Evolutionary conservation across 169 alveolate genomes (phyloP), one percentile per base, ranked within the genome.

Genomic region (Plasmodium gallinaceum): DNA sequence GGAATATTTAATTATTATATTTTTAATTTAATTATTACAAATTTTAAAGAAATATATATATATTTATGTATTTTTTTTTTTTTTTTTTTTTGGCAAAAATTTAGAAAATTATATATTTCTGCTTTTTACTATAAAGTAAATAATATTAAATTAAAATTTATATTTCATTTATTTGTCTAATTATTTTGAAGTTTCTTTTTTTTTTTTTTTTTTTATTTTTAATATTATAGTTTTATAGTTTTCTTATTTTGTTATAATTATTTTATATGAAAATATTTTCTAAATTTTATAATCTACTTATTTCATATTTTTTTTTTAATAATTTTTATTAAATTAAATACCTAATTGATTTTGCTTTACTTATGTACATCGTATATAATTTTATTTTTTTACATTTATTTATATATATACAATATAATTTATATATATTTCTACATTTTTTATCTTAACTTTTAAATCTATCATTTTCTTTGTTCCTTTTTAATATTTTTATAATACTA

Each of bases 81-180:
- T 32, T 32, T 14, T 42, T 1, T 24, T 58, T n/a, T 48, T 22
- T 71, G 26, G 24, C 68, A 48, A 43, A 71, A 42, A 14, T 20
- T 43, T 10, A 42, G 61, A 26, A 71, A 71, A 71, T 24, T 10
- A 48, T 51, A n/a, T n/a, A 7, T 71, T 43, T 71, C 46, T 71
- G 32, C 16, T 71, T 71, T 71, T 12, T 37, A 10, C 24, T 12
- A 16, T 7, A 26, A 32, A 32, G 4, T 4, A 32, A 32, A 32
- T 4, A 32, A 32, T 32, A 2, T 32, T 68, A n/a, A 68, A 74
- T n/a, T 58, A 32, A 22, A 60, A 60, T 12, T n/a, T 24, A 71
- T 20, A 57, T 10, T 74, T 24, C 32, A 74, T 32, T 10, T 46
- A 74, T 74, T 74, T 74, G 88, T 74, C 88, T 74, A 74, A 60